Evolutionary conservation across 495 filamentous ascomycete genomes (phyloP).

Genomic region (Penicillium silybi): DNA sequence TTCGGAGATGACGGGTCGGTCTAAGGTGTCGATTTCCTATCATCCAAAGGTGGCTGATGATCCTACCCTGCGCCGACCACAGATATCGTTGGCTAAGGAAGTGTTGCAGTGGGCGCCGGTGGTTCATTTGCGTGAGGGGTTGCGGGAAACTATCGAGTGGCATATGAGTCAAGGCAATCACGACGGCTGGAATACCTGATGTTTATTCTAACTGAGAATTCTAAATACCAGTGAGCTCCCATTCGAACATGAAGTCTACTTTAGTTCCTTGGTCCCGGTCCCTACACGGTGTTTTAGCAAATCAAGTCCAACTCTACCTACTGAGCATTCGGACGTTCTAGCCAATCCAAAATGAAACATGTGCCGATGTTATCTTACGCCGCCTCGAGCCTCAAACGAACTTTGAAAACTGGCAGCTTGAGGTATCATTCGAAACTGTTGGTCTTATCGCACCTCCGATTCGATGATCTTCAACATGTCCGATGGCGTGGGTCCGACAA

Average conservation of each 20-base stretch:
- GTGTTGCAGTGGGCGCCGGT: conserved; percentile 10
- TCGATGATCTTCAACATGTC: background rate
- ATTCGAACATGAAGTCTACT: too few species aligned
- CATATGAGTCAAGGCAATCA: conserved; percentile 8
- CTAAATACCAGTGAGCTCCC: too few species aligned
- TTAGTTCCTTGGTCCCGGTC: too few species aligned
- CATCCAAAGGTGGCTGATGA: conserved; percentile 8
- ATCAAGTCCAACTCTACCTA: background rate
- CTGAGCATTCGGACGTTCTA: background rate
- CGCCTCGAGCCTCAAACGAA: background rate
- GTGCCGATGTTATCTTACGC: background rate
- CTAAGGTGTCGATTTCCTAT: conserved; percentile 7
- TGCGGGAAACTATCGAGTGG: conserved; percentile 17
- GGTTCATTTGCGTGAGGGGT: conserved; percentile 12
- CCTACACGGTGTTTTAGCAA: background rate
- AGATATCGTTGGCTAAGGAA: conserved; percentile 12
- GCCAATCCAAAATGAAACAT: background rate
- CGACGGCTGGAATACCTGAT: background rate
- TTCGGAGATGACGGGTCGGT: background rate
- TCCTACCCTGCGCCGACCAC: conserved; percentile 4
- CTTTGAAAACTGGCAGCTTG: background rate
- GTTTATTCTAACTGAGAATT: background rate
- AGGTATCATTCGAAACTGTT: background rate
- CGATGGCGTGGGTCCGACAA: conserved; percentile 27
- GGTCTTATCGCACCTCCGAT: background rate